Base-by-base conservation (phyloP, 176 grass and related monocot species). In the Bolboschoenus planiculmis region DNA sequence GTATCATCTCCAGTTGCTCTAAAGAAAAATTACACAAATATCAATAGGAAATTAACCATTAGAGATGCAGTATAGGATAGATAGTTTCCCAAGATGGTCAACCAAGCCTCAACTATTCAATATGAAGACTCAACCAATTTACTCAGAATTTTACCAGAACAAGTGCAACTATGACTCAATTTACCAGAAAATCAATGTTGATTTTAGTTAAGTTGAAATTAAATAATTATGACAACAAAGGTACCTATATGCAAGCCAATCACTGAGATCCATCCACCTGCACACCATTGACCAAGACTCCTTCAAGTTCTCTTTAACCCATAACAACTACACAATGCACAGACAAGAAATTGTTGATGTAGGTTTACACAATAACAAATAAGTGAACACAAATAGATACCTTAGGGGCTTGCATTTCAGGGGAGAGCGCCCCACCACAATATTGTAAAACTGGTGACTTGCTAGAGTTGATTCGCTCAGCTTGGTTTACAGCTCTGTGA, bases 351-450 rank as follows among this genome's bases (percentile, higher is more conserved):
- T 8, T 29, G 10, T 75, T 50, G 71, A 29, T 50, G 13, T 71
- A 26, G 15, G 37, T 16, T 18, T 75, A 75, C 5, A 0, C 13
- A 30, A 26, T 75, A 13, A 50, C 42, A 10, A 73, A 24, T 13
- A 70, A 74, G 23, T 6, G 23, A 48, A 47, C 16, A 44, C 16
- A 73, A 85, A 78, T 61, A 16, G 30, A 39, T 85, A 98, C 95
- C 92, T 98, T 98, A 62, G 95, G 95, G 54, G 95, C 84, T 85
- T 98, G 92, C 95, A 98, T 98, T 91, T 98, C 95, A 71, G 95
- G 92, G 43, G 92, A 95, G 43, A 98, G 87, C 58, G 86, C 86
- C 24, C 95, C 95, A 54, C 95, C 95, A 16, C 92, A 95, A 81
- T 94, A 98, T 85, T 93, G 92, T 53, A 98, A 83, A 67, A 95